Conservation (phyloP, 208 protist genomes). For the Leishmania mexicana region DNA sequence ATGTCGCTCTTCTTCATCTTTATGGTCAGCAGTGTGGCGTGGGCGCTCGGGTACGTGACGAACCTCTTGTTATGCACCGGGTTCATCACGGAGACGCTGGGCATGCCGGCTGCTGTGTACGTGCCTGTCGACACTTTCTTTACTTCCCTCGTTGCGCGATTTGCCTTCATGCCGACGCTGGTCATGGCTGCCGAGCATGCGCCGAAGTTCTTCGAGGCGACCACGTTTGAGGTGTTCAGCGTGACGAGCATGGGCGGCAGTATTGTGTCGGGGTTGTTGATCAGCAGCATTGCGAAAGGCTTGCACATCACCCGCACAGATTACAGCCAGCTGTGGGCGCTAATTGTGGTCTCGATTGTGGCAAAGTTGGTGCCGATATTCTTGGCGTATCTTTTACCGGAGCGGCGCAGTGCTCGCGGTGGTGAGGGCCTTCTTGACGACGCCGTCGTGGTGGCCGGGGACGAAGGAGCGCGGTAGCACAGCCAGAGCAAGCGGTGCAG, state of each 20-base stretch:
- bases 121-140: slow-evolving; percentile 56
- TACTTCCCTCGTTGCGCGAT: slow-evolving; percentile 43
- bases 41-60: slow-evolving; percentile 48
- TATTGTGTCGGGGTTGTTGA: slow-evolving; percentile 40
- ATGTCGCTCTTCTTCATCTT: slow-evolving; percentile 57
- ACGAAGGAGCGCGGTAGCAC: not conserved
- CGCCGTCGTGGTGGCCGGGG: not conserved
- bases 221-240: slow-evolving; percentile 54
- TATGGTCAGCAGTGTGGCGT: slow-evolving; percentile 41
- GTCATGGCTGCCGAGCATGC: slow-evolving; percentile 56
- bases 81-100: slow-evolving; percentile 30
- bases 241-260: slow-evolving; percentile 42
- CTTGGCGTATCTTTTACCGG: slow-evolving; percentile 43
- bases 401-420: slow-evolving; percentile 11
- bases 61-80: slow-evolving; percentile 58
- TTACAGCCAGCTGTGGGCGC: slow-evolving; percentile 33
- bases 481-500: not conserved
- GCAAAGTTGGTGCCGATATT: slow-evolving; percentile 53
- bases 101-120: slow-evolving; percentile 32
- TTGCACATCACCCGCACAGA: slow-evolving; percentile 32
- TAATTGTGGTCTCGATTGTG: slow-evolving; percentile 35
- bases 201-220: slow-evolving; percentile 52
- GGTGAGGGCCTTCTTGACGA: not conserved
- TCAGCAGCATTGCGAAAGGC: slow-evolving; percentile 25
- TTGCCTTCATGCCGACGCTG: slow-evolving; percentile 63